Evolutionary conservation across 176 grass and related monocot species (phyloP), one percentile per base, ranked within the genome.

Genomic region (Puya raimondii): DNA sequence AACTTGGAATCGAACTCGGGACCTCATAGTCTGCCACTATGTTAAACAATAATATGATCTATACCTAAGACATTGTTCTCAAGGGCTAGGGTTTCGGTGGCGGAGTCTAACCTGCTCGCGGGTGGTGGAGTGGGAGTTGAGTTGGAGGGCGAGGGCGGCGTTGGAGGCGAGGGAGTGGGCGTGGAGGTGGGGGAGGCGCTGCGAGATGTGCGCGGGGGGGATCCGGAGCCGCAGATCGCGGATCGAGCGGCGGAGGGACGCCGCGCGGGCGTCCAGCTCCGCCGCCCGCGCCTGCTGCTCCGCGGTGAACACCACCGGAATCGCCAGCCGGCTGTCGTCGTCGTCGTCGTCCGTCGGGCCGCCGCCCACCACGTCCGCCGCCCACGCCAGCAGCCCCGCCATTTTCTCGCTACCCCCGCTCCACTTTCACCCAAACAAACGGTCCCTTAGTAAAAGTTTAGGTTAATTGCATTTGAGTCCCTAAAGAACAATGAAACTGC

Each of bases 301-400:
- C 3, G 85, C 69, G n/a, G 85, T 91, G 80, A 96, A 84, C 9
- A 80, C 77, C 17, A 87, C 77, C 16, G 80, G 78, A 14, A 79
- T 72, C 76, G 71, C 76, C 11, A 77, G 69, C 49, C 76, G 80
- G 63, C 73, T 77, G 51, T 76, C 65, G 15, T 88, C 87, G n/a
- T 68, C 81, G 69, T 79, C 82, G 29, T 78, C 81, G 54, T 72
- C 81, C 76, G 67, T 70, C 17, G 79, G 85, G 21, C 77, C 76
- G 17, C 85, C 88, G 22, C 80, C 83, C 42, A 96, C 92, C 27
- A 96, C 88, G 73, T 96, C 85, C 3, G 85, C 92, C 13, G 88
- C 92, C 92, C 92, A 96, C 18, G 92, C 92, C 48, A 91, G 78
- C 76, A 96, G 74, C 66, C 92, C 92, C 33, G 88, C 82, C 92